Conservation (phyloP, 2,329 filamentous ascomycete species). For the Cyphellophora attinorum region DNA sequence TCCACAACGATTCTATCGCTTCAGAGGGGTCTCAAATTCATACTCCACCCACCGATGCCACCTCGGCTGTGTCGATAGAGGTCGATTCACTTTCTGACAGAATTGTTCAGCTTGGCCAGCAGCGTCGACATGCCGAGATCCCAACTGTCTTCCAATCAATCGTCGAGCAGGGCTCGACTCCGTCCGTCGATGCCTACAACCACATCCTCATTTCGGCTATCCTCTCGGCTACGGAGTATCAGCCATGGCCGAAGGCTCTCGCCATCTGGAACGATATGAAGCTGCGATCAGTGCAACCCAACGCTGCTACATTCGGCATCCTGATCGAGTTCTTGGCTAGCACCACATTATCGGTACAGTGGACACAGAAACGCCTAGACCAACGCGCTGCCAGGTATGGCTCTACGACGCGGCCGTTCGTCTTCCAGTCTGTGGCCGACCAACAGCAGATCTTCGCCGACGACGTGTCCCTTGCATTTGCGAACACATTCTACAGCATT, state of each 20-base stretch:
- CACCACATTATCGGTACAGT: slow-evolving; percentile 68
- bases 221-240: slow-evolving; percentile 69
- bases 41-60: slow-evolving; percentile 24
- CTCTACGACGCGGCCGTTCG: slow-evolving; percentile 77
- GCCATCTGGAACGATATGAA: slow-evolving; percentile 98
- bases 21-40: slow-evolving; percentile 18
- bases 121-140: slow-evolving; percentile 73
- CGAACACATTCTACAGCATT: slow-evolving; percentile 73
- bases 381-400: slow-evolving; percentile 77
- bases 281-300: slow-evolving; percentile 68
- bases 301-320: slow-evolving; percentile 79
- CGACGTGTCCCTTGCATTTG: slow-evolving; percentile 77
- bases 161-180: slow-evolving; percentile 70
- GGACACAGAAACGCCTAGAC: slow-evolving; percentile 64
- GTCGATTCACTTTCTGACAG: slow-evolving; percentile 67
- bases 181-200: slow-evolving; percentile 83
- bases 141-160: slow-evolving; percentile 85
- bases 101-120: slow-evolving; percentile 62
- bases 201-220: slow-evolving; percentile 78
- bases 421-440: slow-evolving; percentile 78
- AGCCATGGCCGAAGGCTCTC: slow-evolving; percentile 81
- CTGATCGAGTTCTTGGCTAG: slow-evolving; percentile 73
- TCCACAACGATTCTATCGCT: slow-evolving; percentile 4
- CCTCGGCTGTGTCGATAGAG: slow-evolving; percentile 45
- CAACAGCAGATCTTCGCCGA: slow-evolving; percentile 79